Evolutionary conservation across 257 asterid species (phyloP).

Genomic region (Ophiorrhiza pumila): DNA sequence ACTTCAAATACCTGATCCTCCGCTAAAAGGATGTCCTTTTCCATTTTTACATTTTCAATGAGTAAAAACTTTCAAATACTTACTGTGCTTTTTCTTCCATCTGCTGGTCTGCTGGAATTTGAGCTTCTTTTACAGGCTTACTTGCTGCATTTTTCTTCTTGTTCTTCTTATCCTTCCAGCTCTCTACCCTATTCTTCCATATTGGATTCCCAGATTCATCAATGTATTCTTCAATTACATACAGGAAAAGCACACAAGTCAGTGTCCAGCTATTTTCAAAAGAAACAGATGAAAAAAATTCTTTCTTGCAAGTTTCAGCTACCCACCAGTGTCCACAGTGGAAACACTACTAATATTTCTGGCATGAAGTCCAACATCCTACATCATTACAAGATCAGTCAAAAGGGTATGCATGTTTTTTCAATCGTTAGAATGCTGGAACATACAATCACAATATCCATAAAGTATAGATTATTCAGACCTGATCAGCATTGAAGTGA

Average conservation of each 20-base stretch:
- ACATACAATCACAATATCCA: neutral
- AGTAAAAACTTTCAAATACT: slow-evolving; percentile 20
- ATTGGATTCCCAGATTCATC: slow-evolving; percentile 89
- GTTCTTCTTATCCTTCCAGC: slow-evolving; percentile 95
- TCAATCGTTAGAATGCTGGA: neutral
- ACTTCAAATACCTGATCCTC: neutral
- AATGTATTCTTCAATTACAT: slow-evolving; percentile 44
- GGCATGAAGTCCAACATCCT: slow-evolving; percentile 90
- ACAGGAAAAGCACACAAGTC: slow-evolving; percentile 14
- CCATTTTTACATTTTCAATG: neutral
- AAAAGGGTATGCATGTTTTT: neutral
- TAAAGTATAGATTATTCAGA: slow-evolving; percentile 11
- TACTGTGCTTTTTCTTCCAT: slow-evolving; percentile 82
- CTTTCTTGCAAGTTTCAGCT: neutral
- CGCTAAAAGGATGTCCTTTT: neutral
- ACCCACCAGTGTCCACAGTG: slow-evolving; percentile 89
- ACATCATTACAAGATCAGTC: slow-evolving; percentile 20
- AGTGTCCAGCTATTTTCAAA: slow-evolving; percentile 9
- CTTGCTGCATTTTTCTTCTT: slow-evolving; percentile 58
- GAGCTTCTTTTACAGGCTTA: slow-evolving; percentile 47
- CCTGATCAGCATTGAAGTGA: slow-evolving; percentile 41
- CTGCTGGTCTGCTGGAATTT: slow-evolving; percentile 61
- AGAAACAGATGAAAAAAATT: neutral
- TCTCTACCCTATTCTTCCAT: slow-evolving; percentile 96
- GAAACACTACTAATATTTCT: slow-evolving; percentile 85